Evolutionary conservation across 2,329 filamentous ascomycete species (phyloP).

Genomic region (Nothopassalora personata): DNA sequence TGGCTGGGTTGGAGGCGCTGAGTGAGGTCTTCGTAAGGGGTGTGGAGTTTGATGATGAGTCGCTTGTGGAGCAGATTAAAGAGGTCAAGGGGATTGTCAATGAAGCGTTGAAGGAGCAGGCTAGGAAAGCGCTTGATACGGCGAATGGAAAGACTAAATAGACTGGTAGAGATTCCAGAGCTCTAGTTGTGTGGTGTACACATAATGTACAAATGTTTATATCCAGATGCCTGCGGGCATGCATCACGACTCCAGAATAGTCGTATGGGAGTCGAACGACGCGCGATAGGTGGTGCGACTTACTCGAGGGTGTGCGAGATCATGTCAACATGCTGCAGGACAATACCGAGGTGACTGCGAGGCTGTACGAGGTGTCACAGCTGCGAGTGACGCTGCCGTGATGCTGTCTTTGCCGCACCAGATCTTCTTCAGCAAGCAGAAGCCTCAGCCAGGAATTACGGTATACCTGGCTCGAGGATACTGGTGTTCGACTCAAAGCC

Average conservation of each 20-base stretch:
- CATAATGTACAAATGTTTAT: not conserved
- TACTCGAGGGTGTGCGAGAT: no score
- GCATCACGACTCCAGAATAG: not conserved
- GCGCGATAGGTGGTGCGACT: no score
- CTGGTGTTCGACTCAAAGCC: not conserved
- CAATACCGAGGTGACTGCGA: no score
- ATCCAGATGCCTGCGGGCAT: not conserved
- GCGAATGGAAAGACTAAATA: not conserved
- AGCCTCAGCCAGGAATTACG: not conserved
- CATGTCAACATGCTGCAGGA: no score
- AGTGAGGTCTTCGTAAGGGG: conserved; percentile 79
- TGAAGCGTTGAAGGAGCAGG: not conserved
- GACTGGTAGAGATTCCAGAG: not conserved
- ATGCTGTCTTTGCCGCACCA: not conserved
- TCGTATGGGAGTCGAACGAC: no score
- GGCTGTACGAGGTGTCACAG: no score
- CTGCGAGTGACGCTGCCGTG: no score
- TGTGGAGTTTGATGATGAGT: conserved; percentile 56
- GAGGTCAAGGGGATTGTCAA: not conserved
- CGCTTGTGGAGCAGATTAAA: not conserved
- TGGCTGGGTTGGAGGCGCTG: conserved; percentile 77
- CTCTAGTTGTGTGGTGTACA: not conserved
- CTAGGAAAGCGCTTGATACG: not conserved
- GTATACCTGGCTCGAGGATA: not conserved
- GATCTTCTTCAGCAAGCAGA: not conserved